These are phyloP conservation scores for Fusarium drepaniforme DNA, from an alignment of 2,329 filamentous ascomycete species.

Conservation along the genomic window DNA sequence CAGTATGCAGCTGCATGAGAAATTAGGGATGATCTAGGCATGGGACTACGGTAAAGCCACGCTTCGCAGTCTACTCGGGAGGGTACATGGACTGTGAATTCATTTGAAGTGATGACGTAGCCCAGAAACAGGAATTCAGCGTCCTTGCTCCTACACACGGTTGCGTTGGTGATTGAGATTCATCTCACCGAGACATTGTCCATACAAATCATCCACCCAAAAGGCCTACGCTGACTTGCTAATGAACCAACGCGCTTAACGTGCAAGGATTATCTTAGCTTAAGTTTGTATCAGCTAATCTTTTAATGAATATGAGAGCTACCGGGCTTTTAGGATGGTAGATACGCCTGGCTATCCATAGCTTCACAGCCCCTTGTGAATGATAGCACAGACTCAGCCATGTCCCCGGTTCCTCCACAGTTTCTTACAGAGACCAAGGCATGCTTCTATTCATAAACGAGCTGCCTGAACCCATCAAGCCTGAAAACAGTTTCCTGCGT, in stretches of 20 bases:
- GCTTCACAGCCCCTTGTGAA: neutral
- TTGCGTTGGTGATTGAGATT: neutral
- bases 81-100: neutral
- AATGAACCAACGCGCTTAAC: neutral
- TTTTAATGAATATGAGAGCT: neutral
- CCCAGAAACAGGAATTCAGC: neutral
- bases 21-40: too few relatives aligned
- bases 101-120: neutral
- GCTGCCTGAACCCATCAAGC: neutral
- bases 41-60: too few relatives aligned
- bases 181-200: neutral
- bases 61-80: too few relatives aligned
- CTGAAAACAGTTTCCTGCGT: neutral
- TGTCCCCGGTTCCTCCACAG: neutral
- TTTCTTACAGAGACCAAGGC: neutral
- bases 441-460: neutral
- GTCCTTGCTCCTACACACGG: too few relatives aligned
- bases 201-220: neutral
- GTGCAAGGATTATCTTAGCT: neutral
- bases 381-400: neutral
- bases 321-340: neutral
- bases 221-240: neutral
- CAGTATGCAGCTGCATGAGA: fast-evolving
- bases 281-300: neutral
- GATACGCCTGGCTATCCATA: neutral